phyloP scores from a whole-genome alignment of 257 asterid species.

The Fraxinus anomala region DNA sequence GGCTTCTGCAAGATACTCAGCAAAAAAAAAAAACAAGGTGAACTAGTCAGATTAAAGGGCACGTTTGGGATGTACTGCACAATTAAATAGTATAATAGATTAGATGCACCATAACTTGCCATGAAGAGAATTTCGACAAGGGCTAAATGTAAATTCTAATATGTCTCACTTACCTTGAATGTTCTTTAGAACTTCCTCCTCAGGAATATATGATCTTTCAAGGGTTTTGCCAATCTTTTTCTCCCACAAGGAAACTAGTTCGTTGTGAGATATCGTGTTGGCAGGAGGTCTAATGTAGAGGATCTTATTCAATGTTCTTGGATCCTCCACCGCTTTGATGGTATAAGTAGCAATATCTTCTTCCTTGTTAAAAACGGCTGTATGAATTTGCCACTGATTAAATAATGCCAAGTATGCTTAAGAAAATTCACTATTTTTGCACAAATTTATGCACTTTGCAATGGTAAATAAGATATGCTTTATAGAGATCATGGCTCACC shows the following conservation, averaged over 20 bases:
- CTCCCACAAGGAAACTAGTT: conserved; percentile 57
- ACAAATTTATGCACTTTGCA: neutral
- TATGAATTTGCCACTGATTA: neutral
- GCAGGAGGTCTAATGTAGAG: conserved; percentile 52
- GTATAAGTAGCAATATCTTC: conserved; percentile 55
- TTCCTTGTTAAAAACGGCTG: conserved; percentile 52
- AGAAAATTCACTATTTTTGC: neutral
- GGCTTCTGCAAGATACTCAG: conserved; percentile 38
- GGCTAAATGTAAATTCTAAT: neutral
- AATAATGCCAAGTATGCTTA: neutral
- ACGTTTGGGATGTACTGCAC: neutral
- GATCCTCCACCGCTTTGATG: conserved; percentile 57
- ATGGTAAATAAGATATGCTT: neutral
- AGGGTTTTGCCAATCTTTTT: conserved; percentile 51
- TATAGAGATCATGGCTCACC: conserved; percentile 26
- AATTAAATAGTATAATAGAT: neutral
- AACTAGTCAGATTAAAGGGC: neutral
- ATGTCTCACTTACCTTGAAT: conserved; percentile 41
- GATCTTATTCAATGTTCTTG: conserved; percentile 51
- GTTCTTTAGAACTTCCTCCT: conserved; percentile 48
- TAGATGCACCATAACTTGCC: neutral
- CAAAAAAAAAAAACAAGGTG: neutral
- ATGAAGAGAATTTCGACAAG: neutral
- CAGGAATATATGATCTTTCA: conserved; percentile 41
- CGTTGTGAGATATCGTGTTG: conserved; percentile 51